Evolutionary conservation across 176 grass and related monocot genomes (phyloP).

Genomic region (Rhynchospora tenuis): DNA sequence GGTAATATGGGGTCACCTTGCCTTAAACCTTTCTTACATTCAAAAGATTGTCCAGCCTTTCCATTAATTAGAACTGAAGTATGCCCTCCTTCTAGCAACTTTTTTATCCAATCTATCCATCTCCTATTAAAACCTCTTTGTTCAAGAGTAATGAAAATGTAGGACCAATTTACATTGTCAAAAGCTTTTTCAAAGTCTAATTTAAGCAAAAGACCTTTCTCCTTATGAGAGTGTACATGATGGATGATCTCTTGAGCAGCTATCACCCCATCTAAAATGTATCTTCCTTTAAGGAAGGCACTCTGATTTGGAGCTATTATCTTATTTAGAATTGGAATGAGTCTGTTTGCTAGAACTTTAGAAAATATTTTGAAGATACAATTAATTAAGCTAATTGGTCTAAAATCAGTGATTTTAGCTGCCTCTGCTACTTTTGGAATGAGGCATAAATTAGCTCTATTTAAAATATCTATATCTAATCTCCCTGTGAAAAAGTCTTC

Average conservation of each 20-base stretch:
- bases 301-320: neutral
- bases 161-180: no score
- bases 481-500: neutral
- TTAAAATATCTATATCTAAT: neutral
- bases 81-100: neutral
- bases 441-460: neutral
- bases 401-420: neutral
- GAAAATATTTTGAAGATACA: no score
- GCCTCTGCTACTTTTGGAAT: neutral
- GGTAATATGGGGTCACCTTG: no score
- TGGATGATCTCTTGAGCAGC: no score
- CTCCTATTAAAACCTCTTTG: no score
- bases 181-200: no score
- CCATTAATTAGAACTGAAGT: neutral
- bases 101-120: neutral
- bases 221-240: no score
- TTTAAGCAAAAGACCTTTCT: no score
- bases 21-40: no score
- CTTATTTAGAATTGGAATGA: neutral
- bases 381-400: neutral
- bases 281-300: neutral
- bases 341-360: no score
- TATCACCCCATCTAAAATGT: no score
- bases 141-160: no score
- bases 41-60: neutral